Percentiles rank a stretch among this genome's conserved stretches.
Conservation (phyloP, 805 yeast species). For the Cyberlindnera americana region DNA sequence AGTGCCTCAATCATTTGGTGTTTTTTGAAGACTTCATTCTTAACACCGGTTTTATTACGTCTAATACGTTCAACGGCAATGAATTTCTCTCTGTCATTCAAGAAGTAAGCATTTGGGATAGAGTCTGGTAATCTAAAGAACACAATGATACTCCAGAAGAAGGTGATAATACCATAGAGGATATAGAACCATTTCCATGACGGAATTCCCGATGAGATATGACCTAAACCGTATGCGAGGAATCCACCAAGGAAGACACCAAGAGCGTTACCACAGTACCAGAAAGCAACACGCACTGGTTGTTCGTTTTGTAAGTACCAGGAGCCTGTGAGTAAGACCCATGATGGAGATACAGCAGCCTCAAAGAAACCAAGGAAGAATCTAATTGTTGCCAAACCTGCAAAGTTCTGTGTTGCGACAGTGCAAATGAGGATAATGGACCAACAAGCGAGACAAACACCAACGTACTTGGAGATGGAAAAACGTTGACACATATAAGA, state of each 20-base stretch:
- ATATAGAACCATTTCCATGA: constrained; percentile 28
- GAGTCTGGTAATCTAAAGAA: constrained; percentile 36
- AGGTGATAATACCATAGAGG: constrained; percentile 34
- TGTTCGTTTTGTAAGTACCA: constrained; percentile 32
- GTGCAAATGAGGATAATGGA: constrained; percentile 2
- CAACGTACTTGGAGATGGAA: constrained; percentile 3
- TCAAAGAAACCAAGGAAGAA: constrained; percentile 11
- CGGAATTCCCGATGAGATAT: constrained; percentile 21
- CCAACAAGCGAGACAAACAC: neutral
- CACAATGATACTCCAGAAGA: constrained; percentile 31
- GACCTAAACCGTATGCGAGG: constrained; percentile 28
- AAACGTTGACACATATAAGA: constrained; percentile 2
- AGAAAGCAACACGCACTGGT: constrained; percentile 33
- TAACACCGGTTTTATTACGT: constrained; percentile 7
- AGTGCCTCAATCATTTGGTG: constrained; percentile 11
- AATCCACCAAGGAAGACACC: constrained; percentile 28
- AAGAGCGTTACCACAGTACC: constrained; percentile 33
- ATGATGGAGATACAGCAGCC: constrained; percentile 30
- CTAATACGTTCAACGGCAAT: constrained; percentile 22
- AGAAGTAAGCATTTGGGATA: constrained; percentile 32
- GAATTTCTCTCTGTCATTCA: constrained; percentile 32
- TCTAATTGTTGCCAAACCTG: constrained; percentile 7
- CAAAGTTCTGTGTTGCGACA: constrained; percentile 5
- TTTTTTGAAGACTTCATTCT: constrained; percentile 4
- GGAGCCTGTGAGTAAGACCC: constrained; percentile 32